Percentiles rank a stretch among this genome's conserved stretches.
These are phyloP conservation scores for Senna tora DNA, from an alignment of 306 rosid genomes.

Conservation along the genomic window DNA sequence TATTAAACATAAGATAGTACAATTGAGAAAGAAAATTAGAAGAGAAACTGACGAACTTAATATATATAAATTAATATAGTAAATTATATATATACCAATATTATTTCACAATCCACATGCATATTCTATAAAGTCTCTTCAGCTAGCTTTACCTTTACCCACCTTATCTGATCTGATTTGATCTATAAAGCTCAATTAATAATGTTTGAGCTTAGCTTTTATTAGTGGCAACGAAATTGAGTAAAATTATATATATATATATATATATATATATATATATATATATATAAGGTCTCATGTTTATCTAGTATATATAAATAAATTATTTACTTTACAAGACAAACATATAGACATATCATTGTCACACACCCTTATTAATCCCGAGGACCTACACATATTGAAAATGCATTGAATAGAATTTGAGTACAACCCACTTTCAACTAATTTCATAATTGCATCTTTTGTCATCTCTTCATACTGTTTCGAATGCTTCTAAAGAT, in stretches of 20 bases:
- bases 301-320: conserved; percentile 28
- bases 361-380: conserved; percentile 30
- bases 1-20: not conserved
- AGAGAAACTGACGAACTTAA: not conserved
- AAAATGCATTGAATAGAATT: conserved; percentile 42
- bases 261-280: no score
- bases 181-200: not conserved
- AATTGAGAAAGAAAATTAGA: not conserved
- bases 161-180: conserved; percentile 19
- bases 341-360: conserved; percentile 16
- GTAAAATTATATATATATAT: no score
- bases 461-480: conserved; percentile 26
- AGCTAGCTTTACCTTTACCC: no score
- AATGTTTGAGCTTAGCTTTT: not conserved
- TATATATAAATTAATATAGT: no score
- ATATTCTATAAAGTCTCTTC: not conserved
- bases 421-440: conserved; percentile 52
- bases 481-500: conserved; percentile 37
- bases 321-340: not conserved
- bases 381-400: conserved; percentile 33
- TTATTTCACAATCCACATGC: not conserved
- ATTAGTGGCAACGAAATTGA: conserved; percentile 26
- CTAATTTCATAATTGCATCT: conserved; percentile 50
- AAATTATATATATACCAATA: not conserved
- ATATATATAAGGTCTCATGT: conserved; percentile 40